These are phyloP conservation scores for Aspergillus pseudotamarii DNA, from an alignment of 2,329 filamentous ascomycete species.

Conservation along the genomic window DNA sequence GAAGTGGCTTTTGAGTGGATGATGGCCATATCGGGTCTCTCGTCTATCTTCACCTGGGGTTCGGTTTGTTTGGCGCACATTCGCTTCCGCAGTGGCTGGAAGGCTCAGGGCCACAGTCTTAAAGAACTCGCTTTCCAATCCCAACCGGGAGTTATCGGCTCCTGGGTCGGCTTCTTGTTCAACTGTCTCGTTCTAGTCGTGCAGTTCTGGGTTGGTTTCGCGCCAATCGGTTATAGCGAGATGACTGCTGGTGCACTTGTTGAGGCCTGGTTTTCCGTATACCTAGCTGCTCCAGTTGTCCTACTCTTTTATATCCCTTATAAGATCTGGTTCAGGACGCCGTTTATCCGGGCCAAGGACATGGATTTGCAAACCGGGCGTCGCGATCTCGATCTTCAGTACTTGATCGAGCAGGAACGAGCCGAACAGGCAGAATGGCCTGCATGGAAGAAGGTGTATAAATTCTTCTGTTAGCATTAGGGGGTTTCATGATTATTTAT, in stretches of 20 bases:
- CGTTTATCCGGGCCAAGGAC: conserved; percentile 66
- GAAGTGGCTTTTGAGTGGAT: conserved; percentile 76
- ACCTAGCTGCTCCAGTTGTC: conserved; percentile 62
- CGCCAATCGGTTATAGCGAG: conserved; percentile 64
- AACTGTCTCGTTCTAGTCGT: conserved; percentile 76
- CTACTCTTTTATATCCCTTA: conserved; percentile 68
- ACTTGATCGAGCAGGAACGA: conserved; percentile 76
- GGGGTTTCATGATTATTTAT: conserved; percentile 2
- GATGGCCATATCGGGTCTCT: conserved; percentile 71
- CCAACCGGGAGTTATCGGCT: conserved; percentile 77
- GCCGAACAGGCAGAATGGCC: conserved; percentile 75
- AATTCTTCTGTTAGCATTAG: conserved; percentile 66
- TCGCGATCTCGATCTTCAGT: conserved; percentile 78
- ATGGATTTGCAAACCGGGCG: conserved; percentile 89
- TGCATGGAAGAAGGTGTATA: conserved; percentile 74
- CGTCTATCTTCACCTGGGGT: conserved; percentile 76
- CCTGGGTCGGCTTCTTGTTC: conserved; percentile 75
- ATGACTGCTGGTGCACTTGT: conserved; percentile 53
- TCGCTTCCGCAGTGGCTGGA: conserved; percentile 85
- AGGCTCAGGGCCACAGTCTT: conserved; percentile 66
- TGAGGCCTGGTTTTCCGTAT: conserved; percentile 68
- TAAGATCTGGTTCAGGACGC: conserved; percentile 73
- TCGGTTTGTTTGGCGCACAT: conserved; percentile 90
- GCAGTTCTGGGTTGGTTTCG: conserved; percentile 87
- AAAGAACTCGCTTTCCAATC: conserved; percentile 79